These are phyloP conservation scores for Torulaspora maleeae DNA, from an alignment of 805 yeast genomes.

Conservation along the genomic window DNA sequence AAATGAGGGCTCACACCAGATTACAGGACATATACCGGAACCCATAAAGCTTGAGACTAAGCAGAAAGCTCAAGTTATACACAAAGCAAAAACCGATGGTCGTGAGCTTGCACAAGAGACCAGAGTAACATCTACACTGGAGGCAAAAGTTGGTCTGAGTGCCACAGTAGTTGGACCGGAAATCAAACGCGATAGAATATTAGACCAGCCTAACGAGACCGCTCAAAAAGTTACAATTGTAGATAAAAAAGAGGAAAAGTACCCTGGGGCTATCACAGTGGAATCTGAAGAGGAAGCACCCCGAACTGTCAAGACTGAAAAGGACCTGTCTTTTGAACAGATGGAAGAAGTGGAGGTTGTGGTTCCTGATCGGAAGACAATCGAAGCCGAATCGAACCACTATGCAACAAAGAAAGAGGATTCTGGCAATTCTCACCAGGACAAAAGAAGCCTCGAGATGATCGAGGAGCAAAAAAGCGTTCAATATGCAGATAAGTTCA, in stretches of 20 bases:
- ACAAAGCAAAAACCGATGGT: not conserved
- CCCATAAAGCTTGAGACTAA: not conserved
- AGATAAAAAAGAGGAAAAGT: no score
- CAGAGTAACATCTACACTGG: no score
- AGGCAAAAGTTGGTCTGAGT: no score
- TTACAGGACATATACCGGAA: not conserved
- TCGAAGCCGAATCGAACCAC: not conserved
- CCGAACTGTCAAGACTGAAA: no score
- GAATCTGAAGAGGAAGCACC: no score
- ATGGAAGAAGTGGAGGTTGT: no score
- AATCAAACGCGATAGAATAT: no score
- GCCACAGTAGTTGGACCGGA: no score
- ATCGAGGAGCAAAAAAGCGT: conserved; percentile 10
- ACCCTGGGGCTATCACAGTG: no score
- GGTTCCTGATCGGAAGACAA: not conserved
- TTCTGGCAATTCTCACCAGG: not conserved
- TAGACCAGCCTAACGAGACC: no score
- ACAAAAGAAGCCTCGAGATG: conserved; percentile 10
- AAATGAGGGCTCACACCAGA: not conserved
- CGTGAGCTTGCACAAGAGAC: not conserved
- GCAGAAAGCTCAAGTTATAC: not conserved
- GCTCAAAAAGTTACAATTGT: no score
- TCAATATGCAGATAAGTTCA: conserved; percentile 27
- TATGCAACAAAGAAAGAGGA: not conserved
- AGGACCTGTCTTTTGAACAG: no score